Percentiles rank a stretch among this genome's conserved stretches.
These are phyloP conservation scores for Bolboschoenoplectus hybrid DNA, from an alignment of 202 grass and related monocot genomes.

Conservation along the genomic window DNA sequence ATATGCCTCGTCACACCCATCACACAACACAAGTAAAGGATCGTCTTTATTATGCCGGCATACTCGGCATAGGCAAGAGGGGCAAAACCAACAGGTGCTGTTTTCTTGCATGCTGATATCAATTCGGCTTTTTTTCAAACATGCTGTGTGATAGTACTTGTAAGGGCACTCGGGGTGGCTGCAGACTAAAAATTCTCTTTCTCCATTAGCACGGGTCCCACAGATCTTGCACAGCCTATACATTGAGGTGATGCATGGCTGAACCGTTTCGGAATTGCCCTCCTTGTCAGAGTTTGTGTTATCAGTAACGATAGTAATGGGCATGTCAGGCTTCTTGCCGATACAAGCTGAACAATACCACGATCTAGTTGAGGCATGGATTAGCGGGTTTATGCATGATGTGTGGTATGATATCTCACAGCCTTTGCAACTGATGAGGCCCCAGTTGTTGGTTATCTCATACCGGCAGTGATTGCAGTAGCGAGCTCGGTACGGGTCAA, in stretches of 20 bases:
- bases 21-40: constrained; percentile 65
- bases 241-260: constrained; percentile 42
- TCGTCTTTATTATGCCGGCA: constrained; percentile 76
- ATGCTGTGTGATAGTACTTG: constrained; percentile 89
- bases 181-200: constrained; percentile 81
- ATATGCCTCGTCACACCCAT: constrained; percentile 82
- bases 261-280: constrained; percentile 20
- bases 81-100: constrained; percentile 76
- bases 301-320: background rate
- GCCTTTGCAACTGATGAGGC: constrained; percentile 69
- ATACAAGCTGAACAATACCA: constrained; percentile 74
- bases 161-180: constrained; percentile 68
- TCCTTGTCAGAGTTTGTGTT: background rate
- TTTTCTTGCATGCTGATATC: constrained; percentile 56
- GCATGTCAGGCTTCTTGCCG: constrained; percentile 47
- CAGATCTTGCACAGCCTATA: constrained; percentile 82
- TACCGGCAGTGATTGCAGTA: constrained; percentile 64
- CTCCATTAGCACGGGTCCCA: constrained; percentile 69
- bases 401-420: constrained; percentile 72
- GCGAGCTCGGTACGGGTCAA: constrained; percentile 32
- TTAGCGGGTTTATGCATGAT: constrained; percentile 64
- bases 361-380: constrained; percentile 46
- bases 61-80: constrained; percentile 80
- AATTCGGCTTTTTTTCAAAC: constrained; percentile 72
- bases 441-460: constrained; percentile 55